phyloP scores from a whole-genome alignment of 352 stramenopile species.

The Phytopythium kandeliae region DNA sequence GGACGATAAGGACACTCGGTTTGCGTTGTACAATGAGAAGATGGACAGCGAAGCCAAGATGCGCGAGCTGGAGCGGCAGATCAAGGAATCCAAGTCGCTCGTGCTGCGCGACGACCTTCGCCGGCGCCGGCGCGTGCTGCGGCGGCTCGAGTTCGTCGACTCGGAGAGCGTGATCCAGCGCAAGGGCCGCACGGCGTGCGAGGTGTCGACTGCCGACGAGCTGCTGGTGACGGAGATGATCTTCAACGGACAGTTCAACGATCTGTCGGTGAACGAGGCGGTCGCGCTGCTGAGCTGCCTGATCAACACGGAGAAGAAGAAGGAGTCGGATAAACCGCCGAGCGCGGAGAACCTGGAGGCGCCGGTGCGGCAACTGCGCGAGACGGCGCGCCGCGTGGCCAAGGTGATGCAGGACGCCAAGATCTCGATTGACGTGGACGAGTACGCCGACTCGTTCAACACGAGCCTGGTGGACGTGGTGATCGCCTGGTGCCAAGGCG shows the following conservation, averaged over 20 bases:
- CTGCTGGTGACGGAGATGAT: slow-evolving; percentile 98
- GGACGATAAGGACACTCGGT: slow-evolving; percentile 71
- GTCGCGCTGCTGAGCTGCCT: slow-evolving; percentile 96
- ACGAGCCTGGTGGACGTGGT: slow-evolving; percentile 97
- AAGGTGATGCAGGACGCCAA: slow-evolving; percentile 91
- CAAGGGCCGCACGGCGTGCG: slow-evolving; percentile 98
- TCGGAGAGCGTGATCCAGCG: slow-evolving; percentile 96
- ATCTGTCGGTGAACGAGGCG: slow-evolving; percentile 95
- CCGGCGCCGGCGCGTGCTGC: slow-evolving; percentile 95
- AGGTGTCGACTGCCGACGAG: slow-evolving; percentile 98
- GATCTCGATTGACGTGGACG: slow-evolving; percentile 95
- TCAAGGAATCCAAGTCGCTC: slow-evolving; percentile 92
- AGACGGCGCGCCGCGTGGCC: slow-evolving; percentile 90
- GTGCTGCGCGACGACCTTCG: slow-evolving; percentile 95
- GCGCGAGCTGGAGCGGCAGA: slow-evolving; percentile 91
- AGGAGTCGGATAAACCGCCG: slow-evolving; percentile 82
- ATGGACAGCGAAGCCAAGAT: slow-evolving; percentile 90
- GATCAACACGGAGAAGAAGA: slow-evolving; percentile 94
- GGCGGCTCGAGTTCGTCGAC: slow-evolving; percentile 95
- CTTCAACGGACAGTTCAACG: slow-evolving; percentile 98
- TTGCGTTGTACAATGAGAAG: slow-evolving; percentile 90
- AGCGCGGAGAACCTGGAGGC: slow-evolving; percentile 74
- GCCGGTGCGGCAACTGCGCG: slow-evolving; percentile 93
- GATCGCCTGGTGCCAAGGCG: slow-evolving; percentile 96
- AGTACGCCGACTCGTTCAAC: slow-evolving; percentile 98